Evolutionary conservation across 257 asterid species (phyloP), one percentile per base, ranked within the genome.

Genomic region (Rauvolfia tetraphylla): DNA sequence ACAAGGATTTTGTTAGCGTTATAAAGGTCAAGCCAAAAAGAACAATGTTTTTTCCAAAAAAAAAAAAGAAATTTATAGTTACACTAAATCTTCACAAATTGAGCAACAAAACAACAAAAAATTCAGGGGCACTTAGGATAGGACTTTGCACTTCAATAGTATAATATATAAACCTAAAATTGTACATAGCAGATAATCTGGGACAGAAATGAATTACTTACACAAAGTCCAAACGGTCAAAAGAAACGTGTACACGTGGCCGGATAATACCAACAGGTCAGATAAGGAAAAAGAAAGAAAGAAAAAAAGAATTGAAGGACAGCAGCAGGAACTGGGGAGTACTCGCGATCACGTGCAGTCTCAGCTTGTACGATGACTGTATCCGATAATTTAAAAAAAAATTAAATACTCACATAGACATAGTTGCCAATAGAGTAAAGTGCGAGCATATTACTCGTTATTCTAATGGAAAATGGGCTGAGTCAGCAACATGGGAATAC

Each of bases 321-420:
- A 46, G 51, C 51, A 42, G 68, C n/a, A 54, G 14, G 48, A 46
- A n/a, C n/a, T n/a, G n/a, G n/a, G n/a, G n/a, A 44, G 76, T 29
- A 54, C 74, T 75, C 82, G 59, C 74, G 54, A 5, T 80, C 86
- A 82, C 86, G 79, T 79, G 86, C 84, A 78, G n/a, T 65, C 66
- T 59, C 66, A 65, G 79, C 72, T 39, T 74, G 80, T 56, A 62
- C 62, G 25, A 54, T 76, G 84, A 76, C 78, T 63, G 75, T 39
- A 56, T 57, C 18, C 27, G 53, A 22, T 2, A 23, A 56, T 29
- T 13, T 61, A 39, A 22, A 59, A 11, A 59, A 59, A n/a, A n/a
- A n/a, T n/a, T n/a, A n/a, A n/a, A n/a, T n/a, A n/a, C n/a, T n/a
- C n/a, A n/a, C n/a, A n/a, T n/a, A n/a, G n/a, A 41, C 44, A 41